Evolutionary conservation across 768 basidiomycete genomes (phyloP), one percentile per base, ranked within the genome.

Genomic region (Mrakia blollopis): DNA sequence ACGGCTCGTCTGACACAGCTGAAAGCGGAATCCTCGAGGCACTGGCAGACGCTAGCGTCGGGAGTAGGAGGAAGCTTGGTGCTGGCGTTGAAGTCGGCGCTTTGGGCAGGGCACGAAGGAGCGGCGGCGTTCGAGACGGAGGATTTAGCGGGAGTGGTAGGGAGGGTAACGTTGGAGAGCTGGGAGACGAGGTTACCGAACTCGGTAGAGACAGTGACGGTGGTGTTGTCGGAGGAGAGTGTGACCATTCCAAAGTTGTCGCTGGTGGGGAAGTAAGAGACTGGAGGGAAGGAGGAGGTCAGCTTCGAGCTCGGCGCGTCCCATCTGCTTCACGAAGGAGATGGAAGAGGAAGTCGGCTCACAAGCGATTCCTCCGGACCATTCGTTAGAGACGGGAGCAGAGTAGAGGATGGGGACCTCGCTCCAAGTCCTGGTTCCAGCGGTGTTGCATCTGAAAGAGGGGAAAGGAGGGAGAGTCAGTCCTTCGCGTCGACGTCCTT

Each of bases 361-460:
- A 83, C 93, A 93, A 5, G 94, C 93, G 73, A 96, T 80, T 72
- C 92, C 94, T 78, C 94, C 94, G 44, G 92, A 93, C 89, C 91
- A 96, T 70, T 91, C 89, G 74, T 89, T 84, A 28, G 89, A 87
- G 88, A 94, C 92, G 10, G 90, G 83, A 16, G 87, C 82, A 78
- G 90, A 87, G 83, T 92, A 92, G 37, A 96, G 86, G 37, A 90
- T 88, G 67, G 83, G 86, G 21, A 89, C 88, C 82, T 97, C 94
- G 50, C 89, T 89, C 92, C 93, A 97, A 47, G 89, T 84, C 80
- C 91, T 89, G 69, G 92, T 87, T 30, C 35, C 35, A 18, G 37
- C 65, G 35, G 47, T 57, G 72, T 25, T 39, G 60, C 35, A 54
- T 54, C 80, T 57, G 57, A 9, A 50, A 18, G 57, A 57, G 25